Evolutionary conservation across 2,329 filamentous ascomycete genomes (phyloP), one percentile per base, ranked within the genome.

Genomic region (Hymenoscyphus scutula): DNA sequence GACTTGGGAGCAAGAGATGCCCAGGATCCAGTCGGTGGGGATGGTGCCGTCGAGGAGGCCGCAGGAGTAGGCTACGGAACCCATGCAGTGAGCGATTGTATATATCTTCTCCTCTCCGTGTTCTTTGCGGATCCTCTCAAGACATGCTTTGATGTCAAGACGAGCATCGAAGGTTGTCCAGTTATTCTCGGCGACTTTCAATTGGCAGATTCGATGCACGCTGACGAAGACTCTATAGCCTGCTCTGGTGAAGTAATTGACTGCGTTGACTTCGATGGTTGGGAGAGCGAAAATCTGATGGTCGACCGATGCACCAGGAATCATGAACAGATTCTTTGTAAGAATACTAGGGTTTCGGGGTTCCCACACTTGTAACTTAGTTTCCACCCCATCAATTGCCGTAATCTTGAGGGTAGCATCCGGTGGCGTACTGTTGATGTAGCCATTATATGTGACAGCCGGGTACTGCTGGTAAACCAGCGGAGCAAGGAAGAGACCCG

Each of bases 31-130:
- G 48, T 72, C 71, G 0, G 79, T 67, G 0, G 84, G 82, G 58
- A 89, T 84, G 0, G 82, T 83, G 41, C 86, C 85, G 70, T 86
- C 84, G 1, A 89, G 78, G 0, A 89, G 76, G n/a, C 84, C 86
- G 3, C 79, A 76, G 0, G 82, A 75, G 59, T 84, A 79, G 1
- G 85, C 83, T 0, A 88, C 84, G 53, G 83, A 82, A 29, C 86
- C 86, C 79, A 87, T 84, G 73, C 86, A 89, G 74, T 89, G 86
- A 1, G 82, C 79, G 38, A 89, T 78, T 2, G 80, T 80, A 72
- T 89, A 88, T 38, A 85, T 74, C 57, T 77, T 79, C 25, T 72
- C 68, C n/a, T 72, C 65, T 61, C 70, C 64, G 66, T 74, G 57
- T 25, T 70, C 58, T 8, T 74, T 62, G 5, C 84, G 80, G 60